Evolutionary conservation across 306 rosid species (phyloP).

Genomic region (Acacia melanoxylon): DNA sequence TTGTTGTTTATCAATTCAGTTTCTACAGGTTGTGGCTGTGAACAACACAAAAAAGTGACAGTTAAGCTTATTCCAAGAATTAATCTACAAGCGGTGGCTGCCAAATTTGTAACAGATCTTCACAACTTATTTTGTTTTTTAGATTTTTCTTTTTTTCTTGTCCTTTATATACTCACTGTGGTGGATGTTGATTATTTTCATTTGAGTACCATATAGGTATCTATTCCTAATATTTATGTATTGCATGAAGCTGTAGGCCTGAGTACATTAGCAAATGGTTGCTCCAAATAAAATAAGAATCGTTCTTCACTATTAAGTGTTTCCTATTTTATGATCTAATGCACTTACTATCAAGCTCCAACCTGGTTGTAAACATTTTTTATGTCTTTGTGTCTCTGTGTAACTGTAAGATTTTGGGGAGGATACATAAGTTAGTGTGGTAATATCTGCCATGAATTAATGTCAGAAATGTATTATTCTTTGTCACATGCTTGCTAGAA

Average conservation of each 20-base stretch:
- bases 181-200: slow-evolving; percentile 13
- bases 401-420: not conserved
- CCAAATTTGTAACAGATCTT: slow-evolving; percentile 71
- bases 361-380: not conserved
- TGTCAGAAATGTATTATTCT: not conserved
- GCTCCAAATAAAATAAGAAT: not conserved
- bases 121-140: too few species aligned
- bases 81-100: slow-evolving; percentile 83
- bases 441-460: slow-evolving; percentile 1
- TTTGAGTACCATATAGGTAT: slow-evolving; percentile 6
- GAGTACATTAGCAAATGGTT: not conserved
- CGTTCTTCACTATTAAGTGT: not conserved
- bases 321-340: not conserved
- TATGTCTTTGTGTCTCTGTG: not conserved
- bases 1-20: slow-evolving; percentile 25
- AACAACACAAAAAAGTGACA: slow-evolving; percentile 65
- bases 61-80: slow-evolving; percentile 91
- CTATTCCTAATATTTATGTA: not conserved
- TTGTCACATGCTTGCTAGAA: not conserved
- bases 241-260: not conserved
- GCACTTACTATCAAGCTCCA: not conserved
- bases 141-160: slow-evolving; percentile 5
- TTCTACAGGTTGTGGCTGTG: slow-evolving; percentile 71
- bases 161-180: not conserved
- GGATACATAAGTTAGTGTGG: slow-evolving; percentile 4